phyloP scores from a whole-genome alignment of 768 basidiomycete species.

The Lepiota brunneoincarnata region DNA sequence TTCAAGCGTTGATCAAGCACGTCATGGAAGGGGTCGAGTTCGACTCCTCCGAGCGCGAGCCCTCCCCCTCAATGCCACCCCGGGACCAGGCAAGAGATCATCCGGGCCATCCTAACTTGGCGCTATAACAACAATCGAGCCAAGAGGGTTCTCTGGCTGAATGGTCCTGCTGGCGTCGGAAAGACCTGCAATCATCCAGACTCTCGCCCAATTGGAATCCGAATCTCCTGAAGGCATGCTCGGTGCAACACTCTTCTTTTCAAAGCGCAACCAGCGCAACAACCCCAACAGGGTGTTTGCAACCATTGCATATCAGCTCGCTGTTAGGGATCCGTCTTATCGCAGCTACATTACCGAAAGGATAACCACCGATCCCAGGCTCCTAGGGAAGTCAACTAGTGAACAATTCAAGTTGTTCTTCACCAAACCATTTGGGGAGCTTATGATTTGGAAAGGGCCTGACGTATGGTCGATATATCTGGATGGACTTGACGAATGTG shows the following conservation, averaged over 20 bases:
- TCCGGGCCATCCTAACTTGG: conserved; percentile 12
- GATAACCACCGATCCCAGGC: conserved; percentile 8
- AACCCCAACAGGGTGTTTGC: conserved; percentile 13
- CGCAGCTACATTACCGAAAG: conserved; percentile 6
- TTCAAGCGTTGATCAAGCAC: not conserved
- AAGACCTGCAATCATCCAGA: conserved; percentile 28
- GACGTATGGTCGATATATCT: conserved; percentile 15
- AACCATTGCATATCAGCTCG: conserved; percentile 22
- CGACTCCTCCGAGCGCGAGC: conserved; percentile 16
- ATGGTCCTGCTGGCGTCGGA: conserved; percentile 24
- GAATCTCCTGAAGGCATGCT: conserved; percentile 1
- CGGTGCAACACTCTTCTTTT: conserved; percentile 21
- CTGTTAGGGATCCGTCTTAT: conserved; percentile 1
- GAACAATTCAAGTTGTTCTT: conserved; percentile 14
- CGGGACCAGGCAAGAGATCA: conserved; percentile 15
- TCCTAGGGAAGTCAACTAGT: conserved; percentile 6
- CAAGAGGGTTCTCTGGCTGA: conserved; percentile 17
- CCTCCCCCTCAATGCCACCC: conserved; percentile 18
- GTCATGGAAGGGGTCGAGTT: conserved; percentile 13
- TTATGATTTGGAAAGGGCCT: not conserved
- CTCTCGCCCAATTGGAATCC: conserved; percentile 20
- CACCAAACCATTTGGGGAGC: conserved; percentile 10
- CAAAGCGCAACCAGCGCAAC: conserved; percentile 1
- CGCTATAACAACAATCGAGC: not conserved
- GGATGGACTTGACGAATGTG: conserved; percentile 28